These are phyloP conservation scores for Hyphopichia wangnamkhiaoensis DNA, from an alignment of 1,139 yeast species.

Conservation along the genomic window DNA sequence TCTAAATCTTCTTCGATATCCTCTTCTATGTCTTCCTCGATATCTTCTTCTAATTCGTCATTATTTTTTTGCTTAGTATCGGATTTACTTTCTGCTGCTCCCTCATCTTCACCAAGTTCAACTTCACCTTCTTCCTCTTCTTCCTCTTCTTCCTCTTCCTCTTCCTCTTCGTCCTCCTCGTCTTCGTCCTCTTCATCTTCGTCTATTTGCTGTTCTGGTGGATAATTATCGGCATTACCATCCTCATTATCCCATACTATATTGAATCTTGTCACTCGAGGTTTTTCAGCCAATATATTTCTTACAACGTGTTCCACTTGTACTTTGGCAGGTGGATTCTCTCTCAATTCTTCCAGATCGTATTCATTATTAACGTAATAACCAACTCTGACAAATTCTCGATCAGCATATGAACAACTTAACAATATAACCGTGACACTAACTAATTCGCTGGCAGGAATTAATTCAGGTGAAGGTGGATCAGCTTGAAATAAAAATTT, in stretches of 20 bases:
- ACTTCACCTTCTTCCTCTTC: conserved; percentile 54
- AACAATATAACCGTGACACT: conserved; percentile 90
- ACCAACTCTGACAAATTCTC: conserved; percentile 96
- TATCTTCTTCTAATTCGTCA: conserved; percentile 10
- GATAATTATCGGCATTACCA: conserved; percentile 67
- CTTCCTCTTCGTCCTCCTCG: conserved; percentile 60
- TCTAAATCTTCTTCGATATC: conserved; percentile 9
- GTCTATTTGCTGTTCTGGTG: conserved; percentile 53
- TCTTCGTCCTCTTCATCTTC: conserved; percentile 57
- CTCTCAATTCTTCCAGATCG: conserved; percentile 87
- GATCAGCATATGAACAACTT: conserved; percentile 88
- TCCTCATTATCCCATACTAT: conserved; percentile 88
- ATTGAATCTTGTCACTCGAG: conserved; percentile 93
- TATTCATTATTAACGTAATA: conserved; percentile 97
- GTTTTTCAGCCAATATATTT: conserved; percentile 94
- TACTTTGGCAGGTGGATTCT: conserved; percentile 91
- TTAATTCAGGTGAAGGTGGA: conserved; percentile 93
- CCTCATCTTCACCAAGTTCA: conserved; percentile 45
- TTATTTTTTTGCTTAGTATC: conserved; percentile 9
- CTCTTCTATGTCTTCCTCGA: conserved; percentile 13
- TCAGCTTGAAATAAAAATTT: conserved; percentile 92
- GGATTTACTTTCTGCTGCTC: conserved; percentile 33
- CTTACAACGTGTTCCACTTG: conserved; percentile 94
- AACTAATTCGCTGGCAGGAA: conserved; percentile 93
- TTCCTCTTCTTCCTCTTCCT: conserved; percentile 55